Evolutionary conservation across 75 land plant genomes (phyloP), one percentile per base, ranked within the genome.

Genomic region (Gnetum montanum): DNA sequence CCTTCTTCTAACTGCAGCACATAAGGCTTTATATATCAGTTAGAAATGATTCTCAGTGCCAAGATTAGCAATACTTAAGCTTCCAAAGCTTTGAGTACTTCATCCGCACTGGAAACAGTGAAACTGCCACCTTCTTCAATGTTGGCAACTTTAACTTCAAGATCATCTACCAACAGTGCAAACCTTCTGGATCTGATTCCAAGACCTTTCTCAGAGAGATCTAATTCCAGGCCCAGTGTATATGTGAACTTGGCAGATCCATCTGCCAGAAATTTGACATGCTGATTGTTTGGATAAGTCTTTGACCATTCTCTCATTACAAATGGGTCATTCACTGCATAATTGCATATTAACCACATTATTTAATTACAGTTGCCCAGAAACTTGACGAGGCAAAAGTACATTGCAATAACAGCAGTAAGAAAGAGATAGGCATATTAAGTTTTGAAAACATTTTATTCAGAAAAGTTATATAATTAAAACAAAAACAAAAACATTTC

Each of bases 281-380:
- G 38, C 69, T 83, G 70, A 72, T 77, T 77, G 23, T 80, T 69
- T 23, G 86, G 75, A 71, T 74, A 90, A 20, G 93, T 77, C 64
- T 90, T 83, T 34, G 81, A 78, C 92, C 92, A 91, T 52, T 72
- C 97, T 75, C 71, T 83, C 78, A 84, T 81, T 61, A 91, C 97
- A 66, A 78, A 91, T 4, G 93, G 83, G 45, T 91, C 97, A 54
- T 91, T 91, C 60, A 91, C 97, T 87, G 78, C n/a, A n/a, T n/a
- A 13, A 67, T n/a, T n/a, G n/a, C n/a, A n/a, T n/a, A n/a, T n/a
- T n/a, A n/a, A n/a, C n/a, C n/a, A 23, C 22, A 66, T n/a, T 11
- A 22, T 18, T 8, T 1, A 45, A 45, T 41, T 13, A 1, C 2
- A 1, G 2, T 38, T 38, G 15, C 15, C 1, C 1, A 38, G 1